phyloP scores from a whole-genome alignment of 257 asterid genomes.

The Verbena officinalis region DNA sequence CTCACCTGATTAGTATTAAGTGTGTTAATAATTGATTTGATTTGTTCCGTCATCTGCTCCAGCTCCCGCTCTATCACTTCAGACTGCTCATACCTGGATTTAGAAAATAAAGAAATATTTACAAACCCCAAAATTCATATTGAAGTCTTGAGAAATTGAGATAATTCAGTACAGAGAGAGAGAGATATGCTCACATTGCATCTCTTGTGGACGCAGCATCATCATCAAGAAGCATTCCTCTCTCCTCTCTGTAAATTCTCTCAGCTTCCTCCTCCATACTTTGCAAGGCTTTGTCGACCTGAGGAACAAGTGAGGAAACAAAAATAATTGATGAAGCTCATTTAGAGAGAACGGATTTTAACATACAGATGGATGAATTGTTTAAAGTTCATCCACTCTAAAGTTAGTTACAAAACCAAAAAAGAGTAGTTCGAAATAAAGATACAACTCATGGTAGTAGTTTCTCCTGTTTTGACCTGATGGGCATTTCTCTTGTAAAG shows the following conservation, averaged over 20 bases:
- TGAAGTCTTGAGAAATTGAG: neutral
- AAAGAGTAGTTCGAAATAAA: neutral
- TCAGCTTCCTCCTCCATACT: conserved; percentile 96
- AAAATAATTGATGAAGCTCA: conserved; percentile 5
- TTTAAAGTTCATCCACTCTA: too few relatives aligned
- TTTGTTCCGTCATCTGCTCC: conserved; percentile 88
- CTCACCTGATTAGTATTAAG: conserved; percentile 77
- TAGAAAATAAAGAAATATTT: conserved; percentile 8
- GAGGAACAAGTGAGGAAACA: conserved; percentile 19
- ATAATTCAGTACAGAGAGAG: neutral
- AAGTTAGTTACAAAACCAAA: conserved; percentile 6
- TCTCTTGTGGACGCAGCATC: conserved; percentile 95
- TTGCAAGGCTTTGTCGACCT: conserved; percentile 94
- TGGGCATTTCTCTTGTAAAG: neutral
- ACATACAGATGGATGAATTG: neutral
- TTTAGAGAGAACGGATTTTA: neutral
- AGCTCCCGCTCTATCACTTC: conserved; percentile 79
- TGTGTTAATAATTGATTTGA: conserved; percentile 73
- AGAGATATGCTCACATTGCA: conserved; percentile 65
- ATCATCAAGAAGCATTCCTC: conserved; percentile 80
- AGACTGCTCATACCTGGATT: conserved; percentile 88
- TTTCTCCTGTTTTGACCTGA: conserved; percentile 1
- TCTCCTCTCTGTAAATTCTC: conserved; percentile 80
- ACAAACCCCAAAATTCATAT: neutral
- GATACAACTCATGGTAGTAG: neutral